Percentiles rank a stretch among this genome's conserved stretches.
Evolutionary conservation across 345 rosid genomes (phyloP).

Genomic region (Eucalyptus viminalis): DNA sequence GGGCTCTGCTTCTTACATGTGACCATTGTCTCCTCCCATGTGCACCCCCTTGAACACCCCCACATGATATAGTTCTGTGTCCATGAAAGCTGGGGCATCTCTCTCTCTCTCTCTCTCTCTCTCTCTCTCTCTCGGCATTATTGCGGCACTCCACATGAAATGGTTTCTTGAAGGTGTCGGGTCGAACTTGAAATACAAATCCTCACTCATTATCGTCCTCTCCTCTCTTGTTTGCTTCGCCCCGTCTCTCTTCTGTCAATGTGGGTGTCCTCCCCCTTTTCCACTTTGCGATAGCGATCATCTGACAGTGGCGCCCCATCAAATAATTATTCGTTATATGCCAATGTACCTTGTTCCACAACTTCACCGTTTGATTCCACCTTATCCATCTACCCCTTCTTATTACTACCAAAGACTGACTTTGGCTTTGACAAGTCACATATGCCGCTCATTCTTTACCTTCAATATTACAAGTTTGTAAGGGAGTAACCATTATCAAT

Average conservation of each 20-base stretch:
- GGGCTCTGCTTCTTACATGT: conserved; percentile 15
- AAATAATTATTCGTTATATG: background rate
- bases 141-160: background rate
- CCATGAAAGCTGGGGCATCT: background rate
- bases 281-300: background rate
- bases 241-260: background rate
- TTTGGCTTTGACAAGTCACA: background rate
- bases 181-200: background rate
- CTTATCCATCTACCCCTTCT: background rate
- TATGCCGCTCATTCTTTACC: background rate
- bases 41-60: background rate
- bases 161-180: background rate
- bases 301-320: background rate
- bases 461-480: background rate
- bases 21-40: conserved; percentile 25
- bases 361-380: background rate
- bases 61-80: background rate
- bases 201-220: background rate
- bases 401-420: background rate
- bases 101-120: background rate
- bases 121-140: background rate
- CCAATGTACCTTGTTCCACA: background rate
- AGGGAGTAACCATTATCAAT: background rate
- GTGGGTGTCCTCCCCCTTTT: background rate
- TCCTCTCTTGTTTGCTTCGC: background rate